These are phyloP conservation scores for Alternaria metachromatica DNA, from an alignment of 2,329 filamentous ascomycete species.

Conservation along the genomic window DNA sequence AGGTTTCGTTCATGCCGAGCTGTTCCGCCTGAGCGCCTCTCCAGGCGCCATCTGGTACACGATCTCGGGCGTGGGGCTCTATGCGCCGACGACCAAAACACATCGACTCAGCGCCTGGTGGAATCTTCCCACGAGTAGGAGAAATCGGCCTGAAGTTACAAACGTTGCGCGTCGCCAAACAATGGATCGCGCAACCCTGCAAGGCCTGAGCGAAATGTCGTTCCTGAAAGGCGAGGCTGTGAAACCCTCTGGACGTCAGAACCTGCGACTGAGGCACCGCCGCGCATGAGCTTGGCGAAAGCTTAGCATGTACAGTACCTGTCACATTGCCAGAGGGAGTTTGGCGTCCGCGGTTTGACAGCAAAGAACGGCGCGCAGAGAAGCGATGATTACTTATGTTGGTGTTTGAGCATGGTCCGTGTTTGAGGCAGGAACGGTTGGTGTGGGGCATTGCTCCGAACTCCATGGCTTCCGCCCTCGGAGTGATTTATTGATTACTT, in stretches of 20 bases:
- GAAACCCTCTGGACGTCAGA: slow-evolving; percentile 30
- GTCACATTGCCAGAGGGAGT: slow-evolving; percentile 10
- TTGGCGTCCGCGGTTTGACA: background rate
- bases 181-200: slow-evolving; percentile 8
- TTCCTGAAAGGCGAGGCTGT: slow-evolving; percentile 15
- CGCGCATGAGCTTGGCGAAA: slow-evolving; percentile 26
- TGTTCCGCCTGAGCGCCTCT: slow-evolving; percentile 3
- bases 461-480: background rate
- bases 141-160: slow-evolving; percentile 10
- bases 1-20: slow-evolving; percentile 17
- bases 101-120: background rate
- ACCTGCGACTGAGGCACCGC: slow-evolving; percentile 14
- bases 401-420: background rate
- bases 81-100: slow-evolving; percentile 13
- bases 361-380: background rate
- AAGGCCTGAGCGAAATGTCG: slow-evolving; percentile 1
- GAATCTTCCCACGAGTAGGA: slow-evolving; percentile 22
- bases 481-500: slow-evolving; percentile 7
- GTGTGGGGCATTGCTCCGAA: background rate
- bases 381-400: background rate
- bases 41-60: slow-evolving; percentile 17
- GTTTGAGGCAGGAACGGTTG: background rate
- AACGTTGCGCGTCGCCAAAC: slow-evolving; percentile 21
- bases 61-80: slow-evolving; percentile 16
- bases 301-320: slow-evolving; percentile 22